Conservation (phyloP, 2,329 filamentous ascomycete species). For the Chaetomium strumarium region DNA sequence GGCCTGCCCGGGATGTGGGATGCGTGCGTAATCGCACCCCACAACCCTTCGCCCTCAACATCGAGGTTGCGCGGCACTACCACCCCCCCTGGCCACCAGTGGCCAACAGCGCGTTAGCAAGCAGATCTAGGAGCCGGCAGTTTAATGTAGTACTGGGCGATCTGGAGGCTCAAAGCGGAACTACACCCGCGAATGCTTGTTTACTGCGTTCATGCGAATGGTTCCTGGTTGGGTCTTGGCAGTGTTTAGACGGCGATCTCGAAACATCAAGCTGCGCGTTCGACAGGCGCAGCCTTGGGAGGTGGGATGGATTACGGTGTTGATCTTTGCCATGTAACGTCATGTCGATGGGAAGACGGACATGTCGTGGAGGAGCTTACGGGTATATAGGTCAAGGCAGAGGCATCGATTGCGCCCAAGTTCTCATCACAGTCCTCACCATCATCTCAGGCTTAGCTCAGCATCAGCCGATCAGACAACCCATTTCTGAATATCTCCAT, state of each 20-base stretch:
- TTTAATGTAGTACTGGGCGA: not conserved
- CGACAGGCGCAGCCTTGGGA: not conserved
- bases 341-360: not conserved
- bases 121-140: not conserved
- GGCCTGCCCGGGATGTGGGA: slow-evolving; percentile 3
- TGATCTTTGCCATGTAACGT: not conserved
- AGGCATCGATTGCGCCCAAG: too few species aligned
- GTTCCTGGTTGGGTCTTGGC: not conserved
- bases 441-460: not conserved
- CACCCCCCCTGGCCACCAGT: slow-evolving; percentile 7
- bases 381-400: too few species aligned
- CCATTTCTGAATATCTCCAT: not conserved
- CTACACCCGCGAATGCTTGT: not conserved
- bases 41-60: too few species aligned
- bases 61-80: slow-evolving; percentile 5
- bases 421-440: not conserved
- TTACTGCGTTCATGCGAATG: slow-evolving; percentile 1
- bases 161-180: not conserved
- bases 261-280: not conserved
- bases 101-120: not conserved
- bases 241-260: not conserved
- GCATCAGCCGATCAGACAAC: not conserved
- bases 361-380: too few species aligned
- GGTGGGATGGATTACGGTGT: not conserved
- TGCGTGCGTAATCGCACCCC: slow-evolving; percentile 8